Conservation (phyloP, 768 basidiomycete species). For the Boletus barrowsii region DNA sequence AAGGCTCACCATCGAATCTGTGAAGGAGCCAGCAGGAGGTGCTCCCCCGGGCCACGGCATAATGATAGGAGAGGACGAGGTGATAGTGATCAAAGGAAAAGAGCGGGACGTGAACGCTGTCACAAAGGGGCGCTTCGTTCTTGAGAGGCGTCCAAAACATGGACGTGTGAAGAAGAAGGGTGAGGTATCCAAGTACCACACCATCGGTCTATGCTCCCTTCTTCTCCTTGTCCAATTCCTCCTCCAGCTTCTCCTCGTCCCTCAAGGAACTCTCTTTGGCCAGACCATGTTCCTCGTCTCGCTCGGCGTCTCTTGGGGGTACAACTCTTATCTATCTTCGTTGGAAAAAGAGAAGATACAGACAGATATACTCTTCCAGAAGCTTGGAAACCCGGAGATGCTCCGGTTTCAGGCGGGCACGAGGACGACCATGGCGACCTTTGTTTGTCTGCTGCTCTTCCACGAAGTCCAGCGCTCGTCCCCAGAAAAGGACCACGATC, state of each 20-base stretch:
- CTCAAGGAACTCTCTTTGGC: slow-evolving; percentile 32
- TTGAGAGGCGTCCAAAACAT: slow-evolving; percentile 7
- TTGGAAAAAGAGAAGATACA: slow-evolving; percentile 34
- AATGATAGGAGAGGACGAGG: slow-evolving; percentile 13
- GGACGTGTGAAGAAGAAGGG: background rate
- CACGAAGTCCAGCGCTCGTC: background rate
- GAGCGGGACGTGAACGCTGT: slow-evolving; percentile 27
- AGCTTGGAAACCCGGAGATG: slow-evolving; percentile 8
- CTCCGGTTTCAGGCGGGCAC: slow-evolving; percentile 7
- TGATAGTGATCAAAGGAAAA: slow-evolving; percentile 27
- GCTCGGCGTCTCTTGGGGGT: slow-evolving; percentile 31
- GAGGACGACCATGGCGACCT: slow-evolving; percentile 13
- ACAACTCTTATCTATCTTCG: slow-evolving; percentile 32
- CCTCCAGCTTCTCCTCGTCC: slow-evolving; percentile 31
- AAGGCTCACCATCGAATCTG: slow-evolving; percentile 11
- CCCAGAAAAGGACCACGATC: background rate
- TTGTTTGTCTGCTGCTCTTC: background rate
- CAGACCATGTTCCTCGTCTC: slow-evolving; percentile 33
- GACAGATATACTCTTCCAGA: slow-evolving; percentile 7
- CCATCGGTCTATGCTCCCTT: slow-evolving; percentile 25
- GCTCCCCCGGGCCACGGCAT: slow-evolving; percentile 30
- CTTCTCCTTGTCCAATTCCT: slow-evolving; percentile 30
- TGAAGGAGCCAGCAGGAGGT: slow-evolving; percentile 11
- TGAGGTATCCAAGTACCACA: background rate
- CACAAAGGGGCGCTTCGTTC: slow-evolving; percentile 27